These are phyloP conservation scores for Aplosporella prunicola DNA, from an alignment of 2,329 filamentous ascomycete species.

Conservation along the genomic window DNA sequence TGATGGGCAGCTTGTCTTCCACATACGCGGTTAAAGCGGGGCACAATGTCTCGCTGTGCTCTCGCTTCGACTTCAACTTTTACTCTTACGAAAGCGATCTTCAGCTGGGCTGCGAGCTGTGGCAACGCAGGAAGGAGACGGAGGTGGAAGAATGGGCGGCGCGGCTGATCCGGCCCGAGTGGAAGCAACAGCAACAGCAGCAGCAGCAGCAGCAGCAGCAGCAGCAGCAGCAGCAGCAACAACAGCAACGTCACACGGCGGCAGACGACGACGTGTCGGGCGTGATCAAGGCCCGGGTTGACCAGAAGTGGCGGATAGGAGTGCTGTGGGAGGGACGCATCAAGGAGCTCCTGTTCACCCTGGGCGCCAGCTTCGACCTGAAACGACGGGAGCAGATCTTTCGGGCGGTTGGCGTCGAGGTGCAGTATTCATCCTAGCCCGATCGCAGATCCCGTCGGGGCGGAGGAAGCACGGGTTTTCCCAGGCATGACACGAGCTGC, in stretches of 20 bases:
- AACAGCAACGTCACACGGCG: slow-evolving; percentile 34
- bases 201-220: slow-evolving; percentile 3
- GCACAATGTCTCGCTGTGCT: slow-evolving; percentile 72
- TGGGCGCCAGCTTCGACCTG: slow-evolving; percentile 78
- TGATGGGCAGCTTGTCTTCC: slow-evolving; percentile 88
- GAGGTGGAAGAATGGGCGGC: slow-evolving; percentile 6
- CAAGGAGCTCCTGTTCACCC: slow-evolving; percentile 85
- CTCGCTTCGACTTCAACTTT: slow-evolving; percentile 91
- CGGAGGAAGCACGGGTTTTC: slow-evolving; percentile 11
- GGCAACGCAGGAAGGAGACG: slow-evolving; percentile 49
- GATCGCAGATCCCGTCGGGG: slow-evolving; percentile 16
- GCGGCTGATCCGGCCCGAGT: slow-evolving; percentile 7
- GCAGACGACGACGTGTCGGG: slow-evolving; percentile 63
- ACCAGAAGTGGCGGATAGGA: slow-evolving; percentile 79
- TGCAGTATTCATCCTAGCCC: slow-evolving; percentile 72
- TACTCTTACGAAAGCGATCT: slow-evolving; percentile 97
- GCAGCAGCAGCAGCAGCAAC: slow-evolving; percentile 28
- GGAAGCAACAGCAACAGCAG: background rate
- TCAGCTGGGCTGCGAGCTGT: slow-evolving; percentile 84
- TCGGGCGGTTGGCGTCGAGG: slow-evolving; percentile 64
- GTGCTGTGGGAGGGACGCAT: slow-evolving; percentile 87
- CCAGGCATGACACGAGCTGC: slow-evolving; percentile 6
- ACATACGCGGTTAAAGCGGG: slow-evolving; percentile 88
- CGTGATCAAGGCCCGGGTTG: slow-evolving; percentile 80
- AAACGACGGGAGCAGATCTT: slow-evolving; percentile 67